These are phyloP conservation scores for Triticum dicoccoides DNA, from an alignment of 176 grass and related monocot species.

Conservation along the genomic window DNA sequence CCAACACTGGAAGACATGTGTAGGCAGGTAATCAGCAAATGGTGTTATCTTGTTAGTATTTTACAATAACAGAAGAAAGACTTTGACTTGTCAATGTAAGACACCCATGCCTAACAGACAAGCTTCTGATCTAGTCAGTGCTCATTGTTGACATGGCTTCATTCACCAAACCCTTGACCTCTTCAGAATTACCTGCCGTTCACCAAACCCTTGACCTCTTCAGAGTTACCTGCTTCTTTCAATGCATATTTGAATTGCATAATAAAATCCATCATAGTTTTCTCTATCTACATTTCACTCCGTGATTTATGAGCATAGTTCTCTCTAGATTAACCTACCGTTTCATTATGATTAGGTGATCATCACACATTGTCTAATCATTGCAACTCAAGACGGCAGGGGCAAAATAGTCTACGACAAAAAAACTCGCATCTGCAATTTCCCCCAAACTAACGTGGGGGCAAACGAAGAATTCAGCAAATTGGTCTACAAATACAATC, in stretches of 20 bases:
- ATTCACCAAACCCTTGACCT: slow-evolving; percentile 28
- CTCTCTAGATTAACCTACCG: neutral
- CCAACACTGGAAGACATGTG: neutral
- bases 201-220: slow-evolving; percentile 34
- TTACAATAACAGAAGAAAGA: neutral
- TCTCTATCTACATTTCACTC: neutral
- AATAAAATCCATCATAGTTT: neutral
- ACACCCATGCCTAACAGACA: neutral
- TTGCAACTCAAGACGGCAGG: neutral
- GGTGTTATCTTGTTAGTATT: slow-evolving; percentile 3
- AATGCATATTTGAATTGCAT: neutral
- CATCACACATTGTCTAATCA: neutral
- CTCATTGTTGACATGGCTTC: slow-evolving; percentile 6
- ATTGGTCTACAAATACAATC: neutral
- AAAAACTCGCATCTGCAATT: neutral
- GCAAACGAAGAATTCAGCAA: neutral
- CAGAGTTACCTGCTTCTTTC: neutral
- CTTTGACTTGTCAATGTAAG: slow-evolving; percentile 14
- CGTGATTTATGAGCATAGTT: neutral
- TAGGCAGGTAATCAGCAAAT: neutral
- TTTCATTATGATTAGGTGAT: slow-evolving; percentile 36
- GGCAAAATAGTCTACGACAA: neutral
- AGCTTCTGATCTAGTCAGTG: slow-evolving; percentile 5
- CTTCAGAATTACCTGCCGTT: slow-evolving; percentile 19
- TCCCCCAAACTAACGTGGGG: neutral